Base-by-base conservation (phyloP, 495 filamentous ascomycete genomes). In the Corynascus novoguineensis region DNA sequence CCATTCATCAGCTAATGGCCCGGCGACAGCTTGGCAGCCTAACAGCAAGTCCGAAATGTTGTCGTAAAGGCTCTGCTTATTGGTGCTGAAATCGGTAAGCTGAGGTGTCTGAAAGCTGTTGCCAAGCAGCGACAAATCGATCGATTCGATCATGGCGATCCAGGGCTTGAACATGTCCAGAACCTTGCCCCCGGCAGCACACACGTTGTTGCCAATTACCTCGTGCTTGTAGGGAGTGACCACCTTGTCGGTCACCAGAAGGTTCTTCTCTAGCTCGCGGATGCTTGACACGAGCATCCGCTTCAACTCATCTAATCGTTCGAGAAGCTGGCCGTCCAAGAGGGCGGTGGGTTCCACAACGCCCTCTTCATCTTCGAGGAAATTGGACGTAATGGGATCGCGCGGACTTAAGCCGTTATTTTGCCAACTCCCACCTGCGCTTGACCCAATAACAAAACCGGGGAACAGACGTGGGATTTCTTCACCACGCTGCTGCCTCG, bases 1-100 rank as follows among this genome's bases (percentile, higher is more conserved):
- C 93, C 93, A 98, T 70, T 98, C 93, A 67, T 98, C 93, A 11
- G 86, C 88, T 28, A 98, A 75, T 32, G 95, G 92, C 14, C 89
- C 88, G 11, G 92, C 86, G 11, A 97, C 85, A 8, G 84, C 83
- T 69, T 97, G 92, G 67, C 90, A 95, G 53, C 85, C 83, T 19
- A 96, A 66, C 12, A 97, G 72, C 42, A 98, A 80, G 65, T 98
- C 93, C 41, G 89, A 90, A 57, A 95, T 87, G 21, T 88, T 86
- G 72, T 97, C 93, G 68, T 97, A 97, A 31, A 95, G 73, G 57
- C 85, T 83, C 67, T 98, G 93, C 73, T 97, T 97, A 62, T 93
- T 90, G 28, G 83, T 79, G 61, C 83, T 84, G 67, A 96, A 96
- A 63, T 97, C 93, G 29, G 86, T 80, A 27, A 97, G 72, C 65